These are phyloP conservation scores for Alternaria brassicae DNA, from an alignment of 2,329 filamentous ascomycete genomes.

Conservation along the genomic window DNA sequence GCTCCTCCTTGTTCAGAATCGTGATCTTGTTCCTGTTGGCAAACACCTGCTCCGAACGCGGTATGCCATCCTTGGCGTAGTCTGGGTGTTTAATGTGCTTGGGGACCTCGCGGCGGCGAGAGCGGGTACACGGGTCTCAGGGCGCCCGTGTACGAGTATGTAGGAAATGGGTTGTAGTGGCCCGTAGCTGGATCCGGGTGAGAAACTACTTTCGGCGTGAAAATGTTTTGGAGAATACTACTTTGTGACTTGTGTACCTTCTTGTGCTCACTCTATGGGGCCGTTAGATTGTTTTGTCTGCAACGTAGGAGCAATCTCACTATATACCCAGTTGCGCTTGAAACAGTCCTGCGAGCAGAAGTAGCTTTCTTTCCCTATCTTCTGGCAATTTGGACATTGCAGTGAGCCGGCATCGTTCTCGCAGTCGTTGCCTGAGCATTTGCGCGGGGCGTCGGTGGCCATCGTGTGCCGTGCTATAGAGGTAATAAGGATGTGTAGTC, in stretches of 20 bases:
- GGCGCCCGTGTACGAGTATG: constrained; percentile 79
- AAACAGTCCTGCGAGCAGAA: constrained; percentile 99
- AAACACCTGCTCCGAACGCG: constrained; percentile 68
- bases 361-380: constrained; percentile 87
- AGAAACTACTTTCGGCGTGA: constrained; percentile 84
- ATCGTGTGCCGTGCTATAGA: constrained; percentile 26
- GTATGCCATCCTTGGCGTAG: constrained; percentile 85
- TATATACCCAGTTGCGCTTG: constrained; percentile 92
- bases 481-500: background rate
- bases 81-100: constrained; percentile 83
- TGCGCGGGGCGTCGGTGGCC: constrained; percentile 61
- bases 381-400: constrained; percentile 95
- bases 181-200: constrained; percentile 90
- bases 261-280: constrained; percentile 78
- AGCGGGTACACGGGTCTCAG: constrained; percentile 80
- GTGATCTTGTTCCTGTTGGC: constrained; percentile 80
- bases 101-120: constrained; percentile 64
- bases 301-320: constrained; percentile 20
- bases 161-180: constrained; percentile 89
- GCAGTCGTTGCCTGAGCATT: constrained; percentile 84
- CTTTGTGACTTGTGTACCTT: constrained; percentile 80
- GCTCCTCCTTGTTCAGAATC: constrained; percentile 78
- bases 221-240: constrained; percentile 74
- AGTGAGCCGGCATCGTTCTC: constrained; percentile 82
- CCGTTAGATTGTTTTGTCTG: constrained; percentile 31